Evolutionary conservation across 1,139 yeast genomes (phyloP).

Genomic region (Blastobotrys ciferrii): DNA sequence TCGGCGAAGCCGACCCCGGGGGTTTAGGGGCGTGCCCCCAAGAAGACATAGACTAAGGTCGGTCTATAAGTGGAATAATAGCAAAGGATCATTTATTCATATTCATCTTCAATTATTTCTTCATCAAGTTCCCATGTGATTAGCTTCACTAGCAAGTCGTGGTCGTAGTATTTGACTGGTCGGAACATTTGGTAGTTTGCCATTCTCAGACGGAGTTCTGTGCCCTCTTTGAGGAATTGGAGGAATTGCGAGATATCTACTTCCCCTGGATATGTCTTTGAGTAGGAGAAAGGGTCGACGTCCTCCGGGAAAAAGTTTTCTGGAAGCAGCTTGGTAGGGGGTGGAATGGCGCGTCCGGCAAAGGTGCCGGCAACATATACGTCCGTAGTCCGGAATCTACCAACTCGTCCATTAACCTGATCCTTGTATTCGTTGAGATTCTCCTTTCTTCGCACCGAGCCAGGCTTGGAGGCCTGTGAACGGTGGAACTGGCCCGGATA

Average conservation of each 20-base stretch:
- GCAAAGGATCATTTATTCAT: not conserved
- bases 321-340: not conserved
- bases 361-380: slow-evolving; percentile 5
- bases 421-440: not conserved
- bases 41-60: too few species aligned
- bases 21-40: too few species aligned
- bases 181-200: slow-evolving; percentile 2
- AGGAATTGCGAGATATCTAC: slow-evolving; percentile 2
- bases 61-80: too few species aligned
- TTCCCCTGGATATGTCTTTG: not conserved
- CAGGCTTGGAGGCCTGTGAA: not conserved
- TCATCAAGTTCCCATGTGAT: slow-evolving; percentile 5
- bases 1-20: too few species aligned
- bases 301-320: not conserved
- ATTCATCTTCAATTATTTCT: not conserved
- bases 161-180: slow-evolving; percentile 6
- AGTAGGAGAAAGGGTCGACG: slow-evolving; percentile 4
- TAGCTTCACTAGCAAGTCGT: slow-evolving; percentile 2
- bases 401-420: not conserved
- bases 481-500: slow-evolving; percentile 6
- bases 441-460: slow-evolving; percentile 1
- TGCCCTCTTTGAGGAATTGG: slow-evolving; percentile 3
- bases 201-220: slow-evolving; percentile 1
- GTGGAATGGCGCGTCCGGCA: slow-evolving; percentile 1
- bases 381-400: not conserved